Base-by-base conservation (phyloP, 75 land plant genomes). In the Picea sitchensis region DNA sequence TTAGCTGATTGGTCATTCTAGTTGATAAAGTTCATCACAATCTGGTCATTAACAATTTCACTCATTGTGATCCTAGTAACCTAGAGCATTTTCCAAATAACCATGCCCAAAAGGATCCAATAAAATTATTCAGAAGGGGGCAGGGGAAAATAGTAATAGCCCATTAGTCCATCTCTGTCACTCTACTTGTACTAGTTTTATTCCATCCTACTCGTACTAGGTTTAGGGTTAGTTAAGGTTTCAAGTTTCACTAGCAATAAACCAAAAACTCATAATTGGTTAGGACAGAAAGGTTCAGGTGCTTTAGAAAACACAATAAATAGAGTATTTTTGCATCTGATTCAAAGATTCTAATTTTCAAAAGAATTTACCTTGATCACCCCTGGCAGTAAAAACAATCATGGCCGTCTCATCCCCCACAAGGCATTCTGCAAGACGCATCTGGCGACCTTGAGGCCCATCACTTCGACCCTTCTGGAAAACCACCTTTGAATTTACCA, bases 401-500 rank as follows among this genome's bases (percentile, higher is more conserved):
- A 84, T 80, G 32, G 85, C 86, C 0, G 84, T 77, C 3, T 84
- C 86, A 77, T 84, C 86, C n/a, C 86, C 86, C 0, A 82, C 86
- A 21, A 84, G 62, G 58, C 84, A 82, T 59, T 84, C 86, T 14
- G 86, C 84, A 44, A 84, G 51, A 13, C 85, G 79, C 57, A 78
- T 59, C 20, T 82, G 86, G 54, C 84, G 84, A 6, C 32, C 84
- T 51, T 82, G 84, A 54, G 54, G 60, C n/a, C 77, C 83, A 59
- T 81, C 82, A 14, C 21, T 20, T 34, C 81, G 34, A 17, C 72
- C 44, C 80, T 77, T 81, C 78, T 87, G 85, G 80, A 89, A 76
- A 23, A 91, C 94, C 81, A 86, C 83, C 83, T 93, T 93, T 15
- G 95, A 73, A 65, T 75, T 83, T 11, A 93, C 88, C 74, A 93